Evolutionary conservation across 495 filamentous ascomycete genomes (phyloP).

Genomic region (Lasiosphaeria ovina): DNA sequence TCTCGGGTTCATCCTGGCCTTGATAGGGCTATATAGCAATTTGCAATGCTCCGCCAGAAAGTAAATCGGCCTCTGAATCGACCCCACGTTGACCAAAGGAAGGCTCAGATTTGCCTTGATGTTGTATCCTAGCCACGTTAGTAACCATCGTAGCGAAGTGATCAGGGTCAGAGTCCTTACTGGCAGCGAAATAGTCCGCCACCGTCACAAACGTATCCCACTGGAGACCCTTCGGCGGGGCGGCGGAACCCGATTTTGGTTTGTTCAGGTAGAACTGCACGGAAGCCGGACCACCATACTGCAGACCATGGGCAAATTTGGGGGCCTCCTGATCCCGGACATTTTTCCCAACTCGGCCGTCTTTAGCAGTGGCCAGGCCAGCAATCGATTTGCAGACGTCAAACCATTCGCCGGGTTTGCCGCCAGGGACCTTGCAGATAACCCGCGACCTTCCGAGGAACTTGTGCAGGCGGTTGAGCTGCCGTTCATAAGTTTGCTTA

Average conservation of each 20-base stretch:
- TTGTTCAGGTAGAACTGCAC: constrained; percentile 26
- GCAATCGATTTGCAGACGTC: constrained; percentile 44
- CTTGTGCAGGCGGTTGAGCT: constrained; percentile 30
- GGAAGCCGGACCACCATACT: constrained; percentile 14
- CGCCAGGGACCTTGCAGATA: constrained; percentile 34
- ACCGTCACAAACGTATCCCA: constrained; percentile 30
- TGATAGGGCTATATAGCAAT: constrained; percentile 62
- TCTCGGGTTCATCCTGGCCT: constrained; percentile 49
- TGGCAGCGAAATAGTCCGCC: constrained; percentile 31
- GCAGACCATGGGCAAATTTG: neutral
- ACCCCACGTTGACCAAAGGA: constrained; percentile 73
- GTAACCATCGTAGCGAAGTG: no score
- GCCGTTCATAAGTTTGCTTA: neutral
- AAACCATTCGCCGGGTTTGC: constrained; percentile 34
- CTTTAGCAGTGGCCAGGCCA: constrained; percentile 39
- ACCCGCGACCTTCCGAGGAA: constrained; percentile 50
- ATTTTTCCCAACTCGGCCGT: constrained; percentile 8
- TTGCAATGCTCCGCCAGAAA: constrained; percentile 64
- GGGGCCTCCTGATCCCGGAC: neutral
- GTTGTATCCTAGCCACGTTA: constrained; percentile 22
- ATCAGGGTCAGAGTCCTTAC: no score
- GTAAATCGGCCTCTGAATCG: constrained; percentile 55
- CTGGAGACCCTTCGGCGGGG: constrained; percentile 18
- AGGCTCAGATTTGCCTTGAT: constrained; percentile 29
- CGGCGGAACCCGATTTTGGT: neutral